Evolutionary conservation across 2,329 filamentous ascomycete genomes (phyloP).

Genomic region (Sporothrix phasma): DNA sequence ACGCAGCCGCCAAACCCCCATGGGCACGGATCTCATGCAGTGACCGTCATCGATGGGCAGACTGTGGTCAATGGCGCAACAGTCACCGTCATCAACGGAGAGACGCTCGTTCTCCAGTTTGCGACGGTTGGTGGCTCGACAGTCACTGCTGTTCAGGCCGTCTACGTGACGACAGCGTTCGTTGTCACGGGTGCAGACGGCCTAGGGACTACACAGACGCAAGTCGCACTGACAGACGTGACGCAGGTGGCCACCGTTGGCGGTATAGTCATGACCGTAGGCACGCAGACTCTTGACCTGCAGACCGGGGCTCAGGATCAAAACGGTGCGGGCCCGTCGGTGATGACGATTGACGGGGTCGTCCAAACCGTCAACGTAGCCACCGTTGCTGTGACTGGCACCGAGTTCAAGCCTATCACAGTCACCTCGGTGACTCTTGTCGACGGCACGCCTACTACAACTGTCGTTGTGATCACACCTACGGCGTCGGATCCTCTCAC

Average conservation of each 20-base stretch:
- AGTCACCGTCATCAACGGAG: not conserved
- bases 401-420: conserved; percentile 18
- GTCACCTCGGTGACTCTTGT: conserved; percentile 22
- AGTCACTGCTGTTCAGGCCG: not conserved
- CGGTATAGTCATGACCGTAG: conserved; percentile 3
- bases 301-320: not conserved
- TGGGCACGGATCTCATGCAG: conserved; percentile 3
- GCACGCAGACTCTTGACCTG: conserved; percentile 6
- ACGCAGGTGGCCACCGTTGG: conserved; percentile 17
- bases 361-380: conserved; percentile 3
- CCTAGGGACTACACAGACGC: not conserved
- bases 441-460: conserved; percentile 22
- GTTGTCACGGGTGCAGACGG: not conserved
- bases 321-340: not conserved
- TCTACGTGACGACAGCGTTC: not conserved
- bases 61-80: not conserved
- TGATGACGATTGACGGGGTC: not conserved
- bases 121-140: conserved; percentile 16
- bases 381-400: conserved; percentile 16
- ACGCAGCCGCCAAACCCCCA: conserved; percentile 4
- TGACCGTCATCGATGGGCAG: not conserved
- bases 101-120: conserved; percentile 8
- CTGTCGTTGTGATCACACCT: conserved; percentile 23
- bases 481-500: conserved; percentile 21
- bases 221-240: conserved; percentile 12